Base-by-base conservation (phyloP, 495 filamentous ascomycete species). In the Daldinia childiae region DNA sequence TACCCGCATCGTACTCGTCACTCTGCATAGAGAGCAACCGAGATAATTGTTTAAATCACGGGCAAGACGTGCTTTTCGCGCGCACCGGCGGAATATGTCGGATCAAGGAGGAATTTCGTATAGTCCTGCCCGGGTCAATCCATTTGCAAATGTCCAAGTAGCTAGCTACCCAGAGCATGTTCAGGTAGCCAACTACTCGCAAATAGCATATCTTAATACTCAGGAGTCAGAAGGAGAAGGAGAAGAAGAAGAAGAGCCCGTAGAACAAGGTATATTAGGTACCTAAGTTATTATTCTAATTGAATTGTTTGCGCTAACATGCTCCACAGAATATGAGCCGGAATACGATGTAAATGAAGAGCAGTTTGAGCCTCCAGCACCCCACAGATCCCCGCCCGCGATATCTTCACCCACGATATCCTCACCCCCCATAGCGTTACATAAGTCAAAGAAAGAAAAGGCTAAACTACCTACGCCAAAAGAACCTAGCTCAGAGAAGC, bases 101-200 rank as follows among this genome's bases (percentile, higher is more conserved):
- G 74, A 76, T 69, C 65, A 68, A 76, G 64, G 66, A 48, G 76
- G 75, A 57, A 77, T 82, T 61, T 66, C 80, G 59, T 79, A 79
- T 73, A 82, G 76, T 77, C 78, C 79, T 58, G 73, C 75, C 27
- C 79, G 81, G 77, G 29, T 66, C 72, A 36, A 79, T 71, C 73
- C 75, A 69, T 62, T 75, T 62, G 73, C 74, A 69, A 69, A 78
- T 68, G 74, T 84, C 51, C 76, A 80, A 77, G 71, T 81, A 66
- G 75, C 81, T 70, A 58, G 82, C 55, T 82, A 76, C 73, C 79
- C 76, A 57, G 60, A 78, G 68, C 68, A 77, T 68, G 74, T 84
- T 58, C 76, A 80, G 77, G 71, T 81, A 64, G 75, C 81, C 68
- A 58, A 83, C 52, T 82, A 76, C 71, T 80, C 76, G 51, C 59